Evolutionary conservation across 1,139 yeast genomes (phyloP).

Genomic region (Lodderomyces beijingensis): DNA sequence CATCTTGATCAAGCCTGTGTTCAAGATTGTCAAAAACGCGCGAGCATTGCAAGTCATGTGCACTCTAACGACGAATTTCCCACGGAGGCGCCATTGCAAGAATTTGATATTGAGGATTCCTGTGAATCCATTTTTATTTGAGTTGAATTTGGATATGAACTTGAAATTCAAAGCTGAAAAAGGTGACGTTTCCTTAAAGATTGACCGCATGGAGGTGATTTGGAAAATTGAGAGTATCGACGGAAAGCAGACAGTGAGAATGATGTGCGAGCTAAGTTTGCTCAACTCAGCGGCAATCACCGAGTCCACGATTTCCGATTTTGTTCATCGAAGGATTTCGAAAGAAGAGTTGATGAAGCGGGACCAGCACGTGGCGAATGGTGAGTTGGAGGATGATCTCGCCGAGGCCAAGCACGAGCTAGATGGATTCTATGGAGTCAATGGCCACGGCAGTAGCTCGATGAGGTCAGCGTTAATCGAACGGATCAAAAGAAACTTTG

Average conservation of each 20-base stretch:
- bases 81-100: conserved; percentile 32
- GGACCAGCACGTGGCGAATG: background rate
- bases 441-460: conserved; percentile 24
- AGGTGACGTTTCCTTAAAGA: conserved; percentile 38
- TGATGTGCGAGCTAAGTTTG: conserved; percentile 42
- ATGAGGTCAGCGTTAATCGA: conserved; percentile 15
- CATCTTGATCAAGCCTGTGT: conserved; percentile 35
- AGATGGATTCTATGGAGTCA: conserved; percentile 42
- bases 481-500: conserved; percentile 8
- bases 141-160: conserved; percentile 30
- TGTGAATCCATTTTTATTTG: conserved; percentile 31
- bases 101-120: conserved; percentile 33
- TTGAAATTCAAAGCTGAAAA: conserved; percentile 39
- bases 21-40: conserved; percentile 19
- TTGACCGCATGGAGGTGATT: conserved; percentile 47
- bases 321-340: background rate
- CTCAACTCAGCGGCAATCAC: conserved; percentile 8
- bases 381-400: conserved; percentile 10
- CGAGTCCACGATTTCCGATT: conserved; percentile 9
- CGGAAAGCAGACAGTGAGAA: conserved; percentile 41
- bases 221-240: conserved; percentile 60
- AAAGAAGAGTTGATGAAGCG: background rate
- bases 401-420: conserved; percentile 25
- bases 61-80: conserved; percentile 30
- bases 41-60: conserved; percentile 35